phyloP scores from a whole-genome alignment of 1,284 basidiomycete species.

The Cystobasidium slooffiae region DNA sequence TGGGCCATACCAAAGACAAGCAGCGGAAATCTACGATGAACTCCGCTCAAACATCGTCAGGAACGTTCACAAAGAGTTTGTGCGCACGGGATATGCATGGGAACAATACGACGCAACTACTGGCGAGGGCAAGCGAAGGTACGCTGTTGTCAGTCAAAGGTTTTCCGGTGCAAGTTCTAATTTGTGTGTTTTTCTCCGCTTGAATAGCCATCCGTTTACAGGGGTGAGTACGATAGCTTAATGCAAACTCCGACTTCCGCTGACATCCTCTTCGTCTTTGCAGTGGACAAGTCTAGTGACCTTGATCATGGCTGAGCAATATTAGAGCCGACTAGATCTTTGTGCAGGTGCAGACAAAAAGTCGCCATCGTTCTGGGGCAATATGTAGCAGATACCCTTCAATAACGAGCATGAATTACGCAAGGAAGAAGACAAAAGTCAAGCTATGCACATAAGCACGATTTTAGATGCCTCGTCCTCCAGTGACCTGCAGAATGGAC shows the following conservation, averaged over 20 bases:
- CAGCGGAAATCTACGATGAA: conserved; percentile 75
- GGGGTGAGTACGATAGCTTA: conserved; percentile 35
- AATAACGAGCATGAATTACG: not conserved
- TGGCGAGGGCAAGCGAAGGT: conserved; percentile 76
- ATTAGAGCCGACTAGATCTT: conserved; percentile 18
- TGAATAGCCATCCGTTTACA: conserved; percentile 59
- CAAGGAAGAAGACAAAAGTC: not conserved
- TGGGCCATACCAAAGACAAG: conserved; percentile 78
- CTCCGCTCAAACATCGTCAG: conserved; percentile 79
- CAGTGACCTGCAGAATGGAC: conserved; percentile 22
- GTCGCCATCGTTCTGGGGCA: not conserved
- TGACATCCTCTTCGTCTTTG: too few species aligned
- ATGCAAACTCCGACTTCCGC: not conserved
- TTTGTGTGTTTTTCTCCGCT: not conserved
- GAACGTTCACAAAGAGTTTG: conserved; percentile 87
- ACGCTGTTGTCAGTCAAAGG: conserved; percentile 52
- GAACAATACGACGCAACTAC: conserved; percentile 88
- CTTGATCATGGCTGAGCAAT: conserved; percentile 54
- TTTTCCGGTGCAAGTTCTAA: not conserved
- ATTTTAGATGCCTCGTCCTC: conserved; percentile 34
- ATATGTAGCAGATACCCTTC: conserved; percentile 14
- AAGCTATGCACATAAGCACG: not conserved
- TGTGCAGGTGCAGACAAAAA: conserved; percentile 5
- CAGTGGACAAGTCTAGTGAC: conserved; percentile 54
- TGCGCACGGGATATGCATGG: conserved; percentile 91